Conservation (phyloP, 2,329 filamentous ascomycete species). For the Cyphellophora attinorum region DNA sequence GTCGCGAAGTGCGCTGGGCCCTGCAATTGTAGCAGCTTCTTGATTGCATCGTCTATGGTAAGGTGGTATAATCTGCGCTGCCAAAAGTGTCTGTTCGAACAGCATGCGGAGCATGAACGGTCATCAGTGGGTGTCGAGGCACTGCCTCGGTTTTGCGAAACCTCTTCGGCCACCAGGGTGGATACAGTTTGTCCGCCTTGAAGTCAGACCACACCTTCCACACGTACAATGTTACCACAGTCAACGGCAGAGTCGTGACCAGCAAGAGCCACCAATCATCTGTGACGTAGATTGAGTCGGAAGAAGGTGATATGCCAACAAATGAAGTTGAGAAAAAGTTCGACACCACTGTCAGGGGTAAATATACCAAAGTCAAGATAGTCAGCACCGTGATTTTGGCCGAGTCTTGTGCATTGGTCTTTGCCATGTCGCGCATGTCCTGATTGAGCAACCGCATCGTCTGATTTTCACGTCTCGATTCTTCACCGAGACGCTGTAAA, state of each 20-base stretch:
- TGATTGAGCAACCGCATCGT: no score
- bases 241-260: slow-evolving; percentile 5
- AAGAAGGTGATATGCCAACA: slow-evolving; percentile 2
- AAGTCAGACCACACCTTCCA: slow-evolving; percentile 7
- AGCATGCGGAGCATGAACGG: no score
- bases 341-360: slow-evolving; percentile 8
- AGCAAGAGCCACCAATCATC: slow-evolving; percentile 8
- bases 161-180: neutral
- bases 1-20: no score
- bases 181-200: slow-evolving; percentile 2
- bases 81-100: no score
- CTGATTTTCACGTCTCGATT: slow-evolving; percentile 5
- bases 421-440: slow-evolving; percentile 6
- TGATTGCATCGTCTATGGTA: no score
- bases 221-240: slow-evolving; percentile 5
- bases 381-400: slow-evolving; percentile 8
- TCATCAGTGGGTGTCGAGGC: no score
- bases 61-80: no score
- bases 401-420: slow-evolving; percentile 6
- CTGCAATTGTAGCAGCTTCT: no score
- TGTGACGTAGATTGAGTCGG: slow-evolving; percentile 3
- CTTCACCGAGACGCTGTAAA: slow-evolving; percentile 4
- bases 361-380: slow-evolving; percentile 8
- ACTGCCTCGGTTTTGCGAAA: no score
- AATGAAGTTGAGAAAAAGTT: slow-evolving; percentile 11